phyloP scores from a whole-genome alignment of 2,329 filamentous ascomycete species.

The Diaporthe sp. region DNA sequence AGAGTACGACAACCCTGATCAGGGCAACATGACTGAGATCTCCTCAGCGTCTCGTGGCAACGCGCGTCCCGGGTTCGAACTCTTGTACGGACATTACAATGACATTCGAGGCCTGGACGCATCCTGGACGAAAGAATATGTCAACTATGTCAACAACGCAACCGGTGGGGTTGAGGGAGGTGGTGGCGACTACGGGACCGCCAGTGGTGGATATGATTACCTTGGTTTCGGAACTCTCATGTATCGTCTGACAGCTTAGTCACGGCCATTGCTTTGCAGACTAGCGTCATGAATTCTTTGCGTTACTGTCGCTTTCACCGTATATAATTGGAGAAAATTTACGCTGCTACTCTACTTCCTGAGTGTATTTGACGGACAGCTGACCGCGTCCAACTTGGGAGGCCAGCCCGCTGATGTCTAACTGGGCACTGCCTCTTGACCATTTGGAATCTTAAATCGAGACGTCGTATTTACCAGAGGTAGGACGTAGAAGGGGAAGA shows the following conservation, averaged over 20 bases:
- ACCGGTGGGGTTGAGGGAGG: slow-evolving; percentile 53
- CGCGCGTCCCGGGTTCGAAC: slow-evolving; percentile 51
- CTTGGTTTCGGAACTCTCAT: slow-evolving; percentile 46
- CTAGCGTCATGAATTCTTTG: background rate
- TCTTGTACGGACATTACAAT: slow-evolving; percentile 52
- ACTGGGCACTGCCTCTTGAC: too few species aligned
- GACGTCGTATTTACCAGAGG: too few species aligned
- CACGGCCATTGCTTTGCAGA: background rate
- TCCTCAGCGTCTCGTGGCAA: slow-evolving; percentile 47
- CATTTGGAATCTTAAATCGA: too few species aligned
- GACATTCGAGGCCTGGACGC: slow-evolving; percentile 49
- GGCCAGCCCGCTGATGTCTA: too few species aligned
- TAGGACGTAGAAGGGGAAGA: too few species aligned
- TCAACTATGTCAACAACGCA: slow-evolving; percentile 48
- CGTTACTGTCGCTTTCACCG: background rate
- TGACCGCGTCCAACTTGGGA: too few species aligned
- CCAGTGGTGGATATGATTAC: slow-evolving; percentile 53
- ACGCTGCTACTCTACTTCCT: background rate
- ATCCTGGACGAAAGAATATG: slow-evolving; percentile 49
- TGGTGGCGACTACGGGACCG: slow-evolving; percentile 54
- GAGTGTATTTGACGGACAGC: too few species aligned
- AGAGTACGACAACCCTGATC: slow-evolving; percentile 47
- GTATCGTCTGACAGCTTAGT: slow-evolving; percentile 36
- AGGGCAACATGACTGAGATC: slow-evolving; percentile 45
- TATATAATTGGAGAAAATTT: background rate